phyloP scores from a whole-genome alignment of 75 land plant genomes.

The Isoetes taiwanensis region DNA sequence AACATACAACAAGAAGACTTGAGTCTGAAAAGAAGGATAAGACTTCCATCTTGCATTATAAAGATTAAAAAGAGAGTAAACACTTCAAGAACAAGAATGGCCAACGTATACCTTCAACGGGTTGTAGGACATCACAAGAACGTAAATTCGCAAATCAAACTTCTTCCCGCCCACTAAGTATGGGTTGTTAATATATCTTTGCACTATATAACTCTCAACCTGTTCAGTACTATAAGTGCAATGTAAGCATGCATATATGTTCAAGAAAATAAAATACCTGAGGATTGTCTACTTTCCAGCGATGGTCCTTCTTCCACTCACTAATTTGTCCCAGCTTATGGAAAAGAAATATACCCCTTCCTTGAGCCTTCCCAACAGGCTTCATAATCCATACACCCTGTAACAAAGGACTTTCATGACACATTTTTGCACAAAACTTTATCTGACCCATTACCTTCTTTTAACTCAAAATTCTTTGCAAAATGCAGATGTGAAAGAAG shows the following conservation, averaged over 20 bases:
- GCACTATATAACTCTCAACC: conserved; percentile 36
- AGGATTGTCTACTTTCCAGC: conserved; percentile 30
- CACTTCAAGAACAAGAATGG: no score
- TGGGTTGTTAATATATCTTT: conserved; percentile 28
- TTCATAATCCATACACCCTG: conserved; percentile 42
- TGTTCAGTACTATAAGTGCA: neutral
- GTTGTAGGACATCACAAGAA: conserved; percentile 22
- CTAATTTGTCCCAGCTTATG: conserved; percentile 25
- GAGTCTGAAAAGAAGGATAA: no score
- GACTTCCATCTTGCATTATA: no score
- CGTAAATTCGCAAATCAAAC: conserved; percentile 33
- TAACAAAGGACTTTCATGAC: neutral
- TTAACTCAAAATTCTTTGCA: no score
- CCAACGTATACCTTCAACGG: conserved; percentile 19
- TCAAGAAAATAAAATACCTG: conserved; percentile 11
- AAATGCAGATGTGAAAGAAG: no score
- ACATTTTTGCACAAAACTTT: no score
- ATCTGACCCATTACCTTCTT: no score
- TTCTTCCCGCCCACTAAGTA: conserved; percentile 34
- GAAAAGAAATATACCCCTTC: conserved; percentile 30
- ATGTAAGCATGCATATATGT: neutral
- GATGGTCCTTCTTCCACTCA: conserved; percentile 37
- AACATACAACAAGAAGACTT: no score
- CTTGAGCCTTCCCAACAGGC: conserved; percentile 32
- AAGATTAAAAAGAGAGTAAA: no score